Base-by-base conservation (phyloP, 2,329 filamentous ascomycete genomes). In the Aspergillus sp. region DNA sequence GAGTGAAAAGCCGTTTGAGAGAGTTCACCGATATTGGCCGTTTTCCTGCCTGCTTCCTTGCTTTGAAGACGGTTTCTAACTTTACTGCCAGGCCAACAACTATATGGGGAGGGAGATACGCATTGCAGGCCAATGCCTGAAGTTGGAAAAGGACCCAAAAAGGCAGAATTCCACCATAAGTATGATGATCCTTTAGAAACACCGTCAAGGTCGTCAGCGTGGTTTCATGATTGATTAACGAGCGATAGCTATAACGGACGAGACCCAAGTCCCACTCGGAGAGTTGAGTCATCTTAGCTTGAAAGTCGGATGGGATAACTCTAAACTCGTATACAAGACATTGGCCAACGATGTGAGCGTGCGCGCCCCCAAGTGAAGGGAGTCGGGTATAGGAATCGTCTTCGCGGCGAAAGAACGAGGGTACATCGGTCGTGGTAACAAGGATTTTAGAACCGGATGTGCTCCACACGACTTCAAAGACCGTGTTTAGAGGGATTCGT, bases 91-190 rank as follows among this genome's bases (percentile, higher is more conserved):
- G 65, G 0, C 66, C 61, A 0, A 75, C 42, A 0, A 85, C 83
- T 0, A 74, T 81, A 0, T 66, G 62, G 0, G 89, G 88, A 19
- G 83, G 76, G 1, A 91, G 77, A 56, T 82, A 85, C 12, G 82
- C 84, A 63, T 89, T 88, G 62, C 81, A 77, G 0, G 86, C 84
- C 7, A 92, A 73, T 9, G 80, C 81, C 50, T 88, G 82, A 2
- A 90, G 74, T 61, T 89, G 86, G 64, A 85, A 89, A 3, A 84
- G 74, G 0, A 86, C 64, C 0, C 75, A 68, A 61, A 86, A 89
- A 4, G 83, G 74, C 56, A 84, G 64, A 2, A 60, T 52, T 11
- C 27, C 3, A 3, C 8, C 9, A 0, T 11, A 3, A 22, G 70
- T 54, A 46, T 70, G 69, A 45, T 70, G 69, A 1, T 64, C 51